Base-by-base conservation (phyloP, 768 basidiomycete species). In the Trametes elegans region DNA sequence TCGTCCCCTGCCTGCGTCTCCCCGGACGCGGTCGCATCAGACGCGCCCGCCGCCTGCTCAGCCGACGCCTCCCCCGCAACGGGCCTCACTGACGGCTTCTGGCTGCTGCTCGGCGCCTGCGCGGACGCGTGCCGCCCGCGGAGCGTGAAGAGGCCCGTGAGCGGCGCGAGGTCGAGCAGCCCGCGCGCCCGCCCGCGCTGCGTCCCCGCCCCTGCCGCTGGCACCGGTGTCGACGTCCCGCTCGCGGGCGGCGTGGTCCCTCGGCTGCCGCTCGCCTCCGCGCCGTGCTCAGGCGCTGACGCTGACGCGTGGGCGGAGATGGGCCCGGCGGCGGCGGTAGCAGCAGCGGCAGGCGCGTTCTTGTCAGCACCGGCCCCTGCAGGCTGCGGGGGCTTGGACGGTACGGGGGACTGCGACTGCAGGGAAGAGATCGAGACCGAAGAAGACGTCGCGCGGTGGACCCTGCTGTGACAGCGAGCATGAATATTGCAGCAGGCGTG, bases 141-240 rank as follows among this genome's bases (percentile, higher is more conserved):
- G 49, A 84, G 73, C 65, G 87, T 49, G 81, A 35, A 79, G 66
- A 88, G 82, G 26, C 80, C 84, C 40, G 85, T 75, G 34, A 88
- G 76, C 5, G 85, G 82, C 43, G 80, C 77, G 59, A 87, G 77
- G 59, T 76, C 81, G 62, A 84, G 78, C 72, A 84, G 83, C 31
- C 52, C 58, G 34, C 58, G 59, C 48, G 66, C 57, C n/a, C n/a
- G n/a, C 57, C 64, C 67, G 55, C 65, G 59, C 39, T 53, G 59
- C 29, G 69, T n/a, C n/a, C n/a, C n/a, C 63, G 34, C 71, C 60
- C 39, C 70, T 69, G 11, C n/a, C n/a, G n/a, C n/a, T n/a, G n/a
- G n/a, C n/a, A 66, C 85, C 3, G 86, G 85, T 10, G 86, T 87
- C 2, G 76, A 79, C 14, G 77, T 66, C 3, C 85, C 83, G 65